Evolutionary conservation across 352 stramenopile genomes (phyloP).

Genomic region (Globisporangium nodosum): DNA sequence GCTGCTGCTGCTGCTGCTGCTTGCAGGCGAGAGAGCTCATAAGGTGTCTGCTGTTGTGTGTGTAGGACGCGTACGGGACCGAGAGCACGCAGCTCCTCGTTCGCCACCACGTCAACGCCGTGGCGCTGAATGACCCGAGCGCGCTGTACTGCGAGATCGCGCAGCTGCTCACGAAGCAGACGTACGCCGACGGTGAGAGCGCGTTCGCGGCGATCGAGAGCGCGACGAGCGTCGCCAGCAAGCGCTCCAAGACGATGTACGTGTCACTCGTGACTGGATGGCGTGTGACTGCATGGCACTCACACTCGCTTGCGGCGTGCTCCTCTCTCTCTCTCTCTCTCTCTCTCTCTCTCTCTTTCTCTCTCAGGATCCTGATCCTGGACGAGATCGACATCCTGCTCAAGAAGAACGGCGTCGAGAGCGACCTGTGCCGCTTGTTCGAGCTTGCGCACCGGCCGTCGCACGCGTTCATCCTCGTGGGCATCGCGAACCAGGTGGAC

Average conservation of each 20-base stretch:
- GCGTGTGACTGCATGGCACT: background rate
- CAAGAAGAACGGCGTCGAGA: slow-evolving; percentile 60
- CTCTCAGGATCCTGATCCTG: slow-evolving; percentile 53
- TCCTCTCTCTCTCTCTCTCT: background rate
- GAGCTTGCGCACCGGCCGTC: slow-evolving; percentile 56
- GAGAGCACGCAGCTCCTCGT: slow-evolving; percentile 31
- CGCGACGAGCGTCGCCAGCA: slow-evolving; percentile 31
- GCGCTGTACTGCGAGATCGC: slow-evolving; percentile 58
- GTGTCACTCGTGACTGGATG: slow-evolving; percentile 1
- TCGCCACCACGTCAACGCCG: slow-evolving; percentile 66
- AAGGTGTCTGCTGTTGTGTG: background rate
- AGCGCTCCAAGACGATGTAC: slow-evolving; percentile 53
- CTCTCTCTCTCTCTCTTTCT: background rate
- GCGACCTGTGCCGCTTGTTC: slow-evolving; percentile 70
- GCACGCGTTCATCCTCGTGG: slow-evolving; percentile 69
- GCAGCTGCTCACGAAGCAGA: slow-evolving; percentile 37
- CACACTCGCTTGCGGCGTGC: background rate
- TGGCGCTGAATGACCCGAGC: slow-evolving; percentile 45
- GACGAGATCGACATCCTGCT: slow-evolving; percentile 80
- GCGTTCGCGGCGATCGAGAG: slow-evolving; percentile 68
- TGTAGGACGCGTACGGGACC: slow-evolving; percentile 16
- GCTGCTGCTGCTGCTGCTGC: background rate
- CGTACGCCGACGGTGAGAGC: slow-evolving; percentile 31
- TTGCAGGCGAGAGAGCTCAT: background rate
- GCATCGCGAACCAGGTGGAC: slow-evolving; percentile 82